Base-by-base conservation (phyloP, 805 yeast species). In the Kazachstania psychrophila region DNA sequence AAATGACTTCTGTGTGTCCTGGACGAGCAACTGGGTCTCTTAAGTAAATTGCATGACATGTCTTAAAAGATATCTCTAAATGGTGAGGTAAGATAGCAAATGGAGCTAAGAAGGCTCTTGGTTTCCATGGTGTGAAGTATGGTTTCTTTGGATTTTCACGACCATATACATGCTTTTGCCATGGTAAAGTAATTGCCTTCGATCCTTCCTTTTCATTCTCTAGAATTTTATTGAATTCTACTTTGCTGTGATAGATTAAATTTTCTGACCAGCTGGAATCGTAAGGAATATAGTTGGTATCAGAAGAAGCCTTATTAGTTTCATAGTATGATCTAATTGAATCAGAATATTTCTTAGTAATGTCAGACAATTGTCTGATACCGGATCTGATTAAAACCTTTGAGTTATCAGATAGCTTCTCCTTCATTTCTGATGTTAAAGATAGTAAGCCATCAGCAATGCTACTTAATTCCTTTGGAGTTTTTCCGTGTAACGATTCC, bases 11-110 rank as follows among this genome's bases (percentile, higher is more conserved):
- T 23, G 95, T 82, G 56, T 84, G 88, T 39, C 96, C 96, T 6
- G 96, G 96, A 60, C 96, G 76, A 11, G 96, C 95, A 34, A 92
- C 87, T 12, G 98, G 98, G 60, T 92, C 95, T 63, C 96, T 80
- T 60, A 92, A 64, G 61, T 89, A 92, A n/a, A 92, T 82, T 5
- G 96, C 96, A 59, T 88, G 96, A 58, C 97, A 89, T 5, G 96
- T 86, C 44, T 74, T 73, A 61, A 84, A 89, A 16, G 94, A 83
- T 31, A 92, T 66, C 64, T 92, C 97, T 37, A 92, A 66, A 61
- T 92, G 97, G 44, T 83, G 79, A 20, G 98, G 98, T 52, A 85
- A 70, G 41, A 92, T 73, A 10, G 96, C 92, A 62, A 87, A 84
- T 32, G 95, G 94, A 2, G 95, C 88, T 45, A 92, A 64, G 63